Evolutionary conservation across 306 rosid genomes (phyloP), one percentile per base, ranked within the genome.

Genomic region (Inga oerstediana): DNA sequence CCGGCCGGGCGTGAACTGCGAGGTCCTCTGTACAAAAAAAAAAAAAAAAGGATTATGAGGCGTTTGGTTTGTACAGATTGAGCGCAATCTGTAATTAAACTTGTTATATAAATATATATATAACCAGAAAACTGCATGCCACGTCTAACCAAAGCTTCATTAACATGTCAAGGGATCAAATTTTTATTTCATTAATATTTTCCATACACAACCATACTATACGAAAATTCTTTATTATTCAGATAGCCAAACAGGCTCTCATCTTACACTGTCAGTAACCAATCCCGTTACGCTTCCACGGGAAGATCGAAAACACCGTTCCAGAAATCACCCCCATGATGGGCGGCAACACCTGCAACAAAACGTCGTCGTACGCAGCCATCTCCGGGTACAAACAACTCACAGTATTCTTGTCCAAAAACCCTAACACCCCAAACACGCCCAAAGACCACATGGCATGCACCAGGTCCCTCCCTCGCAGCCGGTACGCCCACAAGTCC

Each of bases 281-380:
- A 64, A 95, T 89, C 45, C 98, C 98, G 72, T 93, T 94, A 68
- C 98, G 98, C 20, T 22, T 87, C 43, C 71, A 32, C 0, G 98
- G 98, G 56, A 91, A 93, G 19, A 88, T 0, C 76, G 86, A 67
- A 72, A 92, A 95, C 16, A 88, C 88, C 1, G 81, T 22, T 34
- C 98, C 80, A 7, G 98, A 65, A 76, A 85, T 77, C 10, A 8
- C 83, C 1, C 98, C 98, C n/a, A 95, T 81, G n/a, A 75, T 74
- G 0, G 97, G 89, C 1, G 98, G 98, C 84, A 91, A 39, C 16
- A 84, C 94, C 80, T 85, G 87, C 51, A 91, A n/a, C 76, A 95
- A 76, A 79, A 82, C 0, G 73, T 88, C 83, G 87, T 84, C 85
- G 0, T 74, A 19, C 0, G 87, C 56, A 77, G 83, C 91, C 20